phyloP scores from a whole-genome alignment of 2,329 filamentous ascomycete genomes.

The Epichloe scottii region DNA sequence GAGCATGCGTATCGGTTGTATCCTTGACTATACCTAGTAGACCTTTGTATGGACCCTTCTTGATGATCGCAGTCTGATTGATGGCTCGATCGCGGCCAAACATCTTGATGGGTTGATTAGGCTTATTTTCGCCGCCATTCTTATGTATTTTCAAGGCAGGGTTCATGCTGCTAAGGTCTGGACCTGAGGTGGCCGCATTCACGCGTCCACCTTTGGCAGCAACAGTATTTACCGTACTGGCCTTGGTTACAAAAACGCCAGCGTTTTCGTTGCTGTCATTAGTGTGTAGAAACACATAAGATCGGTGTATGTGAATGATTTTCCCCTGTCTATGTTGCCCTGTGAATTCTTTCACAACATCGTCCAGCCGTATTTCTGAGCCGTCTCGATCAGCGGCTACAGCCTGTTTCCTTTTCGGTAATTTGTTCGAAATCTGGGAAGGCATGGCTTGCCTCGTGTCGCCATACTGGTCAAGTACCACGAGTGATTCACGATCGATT shows the following conservation, averaged over 20 bases:
- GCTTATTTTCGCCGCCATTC: constrained; percentile 36
- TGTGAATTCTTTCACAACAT: constrained; percentile 81
- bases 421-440: constrained; percentile 81
- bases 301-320: constrained; percentile 87
- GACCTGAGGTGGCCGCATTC: constrained; percentile 45
- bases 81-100: constrained; percentile 74
- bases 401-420: constrained; percentile 68
- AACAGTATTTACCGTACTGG: constrained; percentile 75
- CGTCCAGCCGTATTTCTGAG: constrained; percentile 81
- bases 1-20: constrained; percentile 71
- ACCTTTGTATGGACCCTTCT: constrained; percentile 82
- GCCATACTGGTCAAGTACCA: constrained; percentile 82
- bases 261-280: constrained; percentile 75
- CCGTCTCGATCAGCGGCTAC: constrained; percentile 90
- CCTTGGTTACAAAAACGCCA: constrained; percentile 77
- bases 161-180: constrained; percentile 85
- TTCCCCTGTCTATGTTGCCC: constrained; percentile 78
- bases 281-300: constrained; percentile 84
- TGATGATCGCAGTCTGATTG: constrained; percentile 82
- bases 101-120: constrained; percentile 54
- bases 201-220: constrained; percentile 87
- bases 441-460: constrained; percentile 72
- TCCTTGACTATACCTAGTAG: constrained; percentile 93
- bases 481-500: constrained; percentile 84
- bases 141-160: constrained; percentile 68